Percentiles rank a stretch among this genome's conserved stretches.
Evolutionary conservation across 2,329 filamentous ascomycete genomes (phyloP).

Genomic region (Aspergillus ochraceus): DNA sequence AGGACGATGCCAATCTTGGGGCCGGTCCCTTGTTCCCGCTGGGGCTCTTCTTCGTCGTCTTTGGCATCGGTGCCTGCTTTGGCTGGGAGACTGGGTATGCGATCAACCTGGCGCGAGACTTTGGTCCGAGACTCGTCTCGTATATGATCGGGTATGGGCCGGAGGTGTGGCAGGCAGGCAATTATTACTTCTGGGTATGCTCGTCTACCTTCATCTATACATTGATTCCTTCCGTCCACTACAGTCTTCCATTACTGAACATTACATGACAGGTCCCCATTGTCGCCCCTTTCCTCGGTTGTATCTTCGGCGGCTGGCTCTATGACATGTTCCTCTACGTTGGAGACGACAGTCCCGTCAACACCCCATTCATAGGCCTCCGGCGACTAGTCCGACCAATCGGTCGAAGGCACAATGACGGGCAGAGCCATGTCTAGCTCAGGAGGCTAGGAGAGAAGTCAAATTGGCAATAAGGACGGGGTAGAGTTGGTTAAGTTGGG

Average conservation of each 20-base stretch:
- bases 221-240: no score
- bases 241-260: neutral
- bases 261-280: conserved; percentile 62
- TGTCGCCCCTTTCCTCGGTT: conserved; percentile 68
- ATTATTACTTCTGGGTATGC: conserved; percentile 70
- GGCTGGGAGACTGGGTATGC: conserved; percentile 77
- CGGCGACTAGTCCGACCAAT: conserved; percentile 47
- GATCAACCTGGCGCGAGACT: conserved; percentile 72
- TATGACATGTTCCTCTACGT: conserved; percentile 71
- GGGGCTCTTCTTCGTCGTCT: conserved; percentile 69
- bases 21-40: conserved; percentile 61
- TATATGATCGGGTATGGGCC: conserved; percentile 68
- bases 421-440: conserved; percentile 4
- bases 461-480: neutral
- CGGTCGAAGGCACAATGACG: conserved; percentile 60
- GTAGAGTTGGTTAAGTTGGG: neutral
- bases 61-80: conserved; percentile 71
- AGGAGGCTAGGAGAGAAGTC: neutral
- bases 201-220: no score
- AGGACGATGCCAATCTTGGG: conserved; percentile 49
- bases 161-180: conserved; percentile 66
- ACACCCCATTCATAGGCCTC: conserved; percentile 66
- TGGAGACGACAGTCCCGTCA: conserved; percentile 65
- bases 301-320: conserved; percentile 62
- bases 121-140: conserved; percentile 66